Evolutionary conservation across 306 rosid species (phyloP), one percentile per base, ranked within the genome.

Genomic region (Lathyrus tuberosus): DNA sequence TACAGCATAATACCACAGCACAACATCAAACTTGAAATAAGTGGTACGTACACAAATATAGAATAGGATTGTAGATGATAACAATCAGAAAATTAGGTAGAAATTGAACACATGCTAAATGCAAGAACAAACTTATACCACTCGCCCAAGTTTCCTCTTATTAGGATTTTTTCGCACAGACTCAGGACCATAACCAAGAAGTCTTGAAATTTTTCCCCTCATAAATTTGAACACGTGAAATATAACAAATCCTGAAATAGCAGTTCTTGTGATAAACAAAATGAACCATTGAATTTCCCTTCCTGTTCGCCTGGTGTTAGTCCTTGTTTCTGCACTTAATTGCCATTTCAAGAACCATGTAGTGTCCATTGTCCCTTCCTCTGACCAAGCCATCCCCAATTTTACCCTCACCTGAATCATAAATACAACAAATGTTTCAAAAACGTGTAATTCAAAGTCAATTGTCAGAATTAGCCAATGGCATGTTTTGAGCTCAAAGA

Each of bases 351-450:
- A 82, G 84, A 84, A 90, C 98, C 97, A 86, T 28, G 97, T 81
- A 58, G 90, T 70, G 28, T 59, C 91, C 69, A 85, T 89, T n/a
- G 84, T 78, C 85, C 84, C 88, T 81, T 84, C 97, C 86, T 86
- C 96, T 30, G 98, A 91, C 96, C 96, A 90, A 62, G 92, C 97
- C 98, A 90, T 88, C 76, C 98, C 97, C 79, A 90, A 70, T 72
- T 33, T 77, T 65, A 90, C 73, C 81, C 96, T 83, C 60, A 81
- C 81, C 98, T 93, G 74, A 54, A 62, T 78, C 74, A 79, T 61
- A 76, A 65, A 49, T 69, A 67, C 37, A 78, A 75, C 68, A 71
- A 61, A 65, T 70, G 44, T 76, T 69, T 14, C 43, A 33, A 8
- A 44, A 48, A 48, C 1, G 63, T 58, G 47, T 31, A 57, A 69